Evolutionary conservation across 495 filamentous ascomycete species (phyloP), one percentile per base, ranked within the genome.

Genomic region (Endocarpon pusillum): DNA sequence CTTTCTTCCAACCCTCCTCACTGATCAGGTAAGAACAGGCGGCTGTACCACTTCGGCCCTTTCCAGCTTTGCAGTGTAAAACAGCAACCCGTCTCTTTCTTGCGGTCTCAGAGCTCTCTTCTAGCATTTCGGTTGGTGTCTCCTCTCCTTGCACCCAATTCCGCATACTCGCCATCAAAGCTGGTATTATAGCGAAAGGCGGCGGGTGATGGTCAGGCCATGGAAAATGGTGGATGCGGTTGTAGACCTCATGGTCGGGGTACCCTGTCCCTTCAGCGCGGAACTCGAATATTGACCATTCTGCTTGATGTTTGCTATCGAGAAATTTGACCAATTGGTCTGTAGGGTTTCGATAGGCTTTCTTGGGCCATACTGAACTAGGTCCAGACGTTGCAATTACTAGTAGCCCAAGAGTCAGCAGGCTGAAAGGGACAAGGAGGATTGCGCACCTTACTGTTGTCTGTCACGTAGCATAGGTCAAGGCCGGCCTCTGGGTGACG

Each of bases 121-220:
- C 25, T 3, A 42, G 44, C n/a, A 36, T 37, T 10, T 50, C 14
- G 26, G 48, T 39, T 22, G 45, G 34, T 1, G 39, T 43, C 8
- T 66, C 60, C n/a, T 70, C 57, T 11, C 59, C 69, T 18, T 68
- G 55, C 22, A 92, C 48, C 84, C 85, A 94, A 37, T 84, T 76
- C 33, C 78, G 66, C 85, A 96, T 94, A 42, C 77, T 75, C 4
- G 69, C 84, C 62, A 94, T 69, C n/a, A 94, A 81, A 46, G 75
- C 61, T 1, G 84, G 86, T 16, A 96, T 76, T 10, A 94, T 55
- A 20, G 70, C 67, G 46, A 97, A 96, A 3, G 91, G 89, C 38
- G 89, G 89, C 20, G 89, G 91, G 51, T 96, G 89, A 49, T 97
- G 89, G 51, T 97, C 89, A 0, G 91, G 91, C 69, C 81, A 97